A percentile compares a stretch with the other conserved stretches of the same genome.
Conservation (phyloP, 2,329 filamentous ascomycete genomes). For the Cordyceps militaris region DNA sequence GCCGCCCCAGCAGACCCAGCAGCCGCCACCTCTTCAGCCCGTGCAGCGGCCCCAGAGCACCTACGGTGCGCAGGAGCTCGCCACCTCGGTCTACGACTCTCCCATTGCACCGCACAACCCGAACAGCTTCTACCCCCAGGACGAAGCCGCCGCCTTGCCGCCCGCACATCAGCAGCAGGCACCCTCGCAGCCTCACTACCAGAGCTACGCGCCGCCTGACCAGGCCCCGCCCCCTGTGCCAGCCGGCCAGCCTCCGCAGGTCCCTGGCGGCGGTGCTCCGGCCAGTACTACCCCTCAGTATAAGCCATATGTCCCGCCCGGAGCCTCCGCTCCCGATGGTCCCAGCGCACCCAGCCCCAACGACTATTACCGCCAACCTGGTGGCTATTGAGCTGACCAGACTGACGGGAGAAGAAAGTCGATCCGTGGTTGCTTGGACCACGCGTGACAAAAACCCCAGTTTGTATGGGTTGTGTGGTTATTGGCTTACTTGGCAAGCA, state of each 20-base stretch:
- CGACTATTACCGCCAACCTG: slow-evolving; percentile 49
- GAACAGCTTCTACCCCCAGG: slow-evolving; percentile 35
- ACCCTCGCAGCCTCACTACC: slow-evolving; percentile 32
- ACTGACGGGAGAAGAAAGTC: neutral
- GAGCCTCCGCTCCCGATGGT: slow-evolving; percentile 25
- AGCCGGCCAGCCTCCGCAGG: slow-evolving; percentile 25
- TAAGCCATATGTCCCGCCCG: slow-evolving; percentile 51
- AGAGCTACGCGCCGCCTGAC: slow-evolving; percentile 33
- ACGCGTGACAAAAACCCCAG: neutral
- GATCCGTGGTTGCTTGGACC: neutral
- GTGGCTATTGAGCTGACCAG: slow-evolving; percentile 23
- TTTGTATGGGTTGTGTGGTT: neutral
- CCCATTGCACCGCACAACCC: slow-evolving; percentile 52
- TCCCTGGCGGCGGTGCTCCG: slow-evolving; percentile 20
- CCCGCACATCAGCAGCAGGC: slow-evolving; percentile 22
- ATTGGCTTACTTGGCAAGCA: neutral
- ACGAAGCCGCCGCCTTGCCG: slow-evolving; percentile 31
- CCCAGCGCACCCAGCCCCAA: slow-evolving; percentile 45
- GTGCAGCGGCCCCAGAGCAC: slow-evolving; percentile 57
- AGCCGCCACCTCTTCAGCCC: slow-evolving; percentile 37
- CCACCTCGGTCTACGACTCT: slow-evolving; percentile 70
- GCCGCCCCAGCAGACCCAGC: slow-evolving; percentile 44
- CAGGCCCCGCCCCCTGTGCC: slow-evolving; percentile 37
- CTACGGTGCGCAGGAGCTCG: slow-evolving; percentile 69
- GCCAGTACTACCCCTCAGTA: slow-evolving; percentile 41